Evolutionary conservation across 805 yeast species (phyloP).

Genomic region (Tetrapisispora iriomotensis): DNA sequence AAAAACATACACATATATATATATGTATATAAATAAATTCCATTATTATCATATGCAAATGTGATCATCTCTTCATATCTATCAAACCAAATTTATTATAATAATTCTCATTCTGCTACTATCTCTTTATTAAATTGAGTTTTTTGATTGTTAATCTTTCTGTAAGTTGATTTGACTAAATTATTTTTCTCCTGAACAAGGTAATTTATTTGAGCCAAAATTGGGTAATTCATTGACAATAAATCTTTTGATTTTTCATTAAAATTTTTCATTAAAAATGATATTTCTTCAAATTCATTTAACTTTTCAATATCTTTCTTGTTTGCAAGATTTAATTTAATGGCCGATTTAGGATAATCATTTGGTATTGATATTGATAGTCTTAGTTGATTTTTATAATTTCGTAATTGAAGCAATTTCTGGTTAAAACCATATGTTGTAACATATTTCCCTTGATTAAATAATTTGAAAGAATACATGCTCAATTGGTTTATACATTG

Average conservation of each 20-base stretch:
- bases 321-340: constrained; percentile 8
- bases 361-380: constrained; percentile 15
- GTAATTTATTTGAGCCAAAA: constrained; percentile 20
- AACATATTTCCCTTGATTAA: constrained; percentile 14
- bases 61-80: no score
- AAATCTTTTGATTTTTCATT: constrained; percentile 14
- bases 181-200: constrained; percentile 12
- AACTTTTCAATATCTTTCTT: constrained; percentile 3
- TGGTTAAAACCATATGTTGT: constrained; percentile 15
- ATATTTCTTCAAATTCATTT: not conserved
- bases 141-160: constrained; percentile 9
- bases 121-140: constrained; percentile 10
- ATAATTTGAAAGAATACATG: constrained; percentile 12
- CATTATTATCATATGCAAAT: no score
- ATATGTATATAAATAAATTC: not conserved
- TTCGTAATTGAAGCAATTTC: constrained; percentile 2
- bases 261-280: constrained; percentile 14
- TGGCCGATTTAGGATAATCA: constrained; percentile 19
- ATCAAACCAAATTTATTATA: not conserved
- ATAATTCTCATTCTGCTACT: not conserved
- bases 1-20: not conserved
- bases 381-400: constrained; percentile 6
- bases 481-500: constrained; percentile 15
- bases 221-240: constrained; percentile 7
- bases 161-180: constrained; percentile 10